Percentiles rank a stretch among this genome's conserved stretches.
phyloP scores from a whole-genome alignment of 768 basidiomycete species.

The Xanthoconium purpureum region DNA sequence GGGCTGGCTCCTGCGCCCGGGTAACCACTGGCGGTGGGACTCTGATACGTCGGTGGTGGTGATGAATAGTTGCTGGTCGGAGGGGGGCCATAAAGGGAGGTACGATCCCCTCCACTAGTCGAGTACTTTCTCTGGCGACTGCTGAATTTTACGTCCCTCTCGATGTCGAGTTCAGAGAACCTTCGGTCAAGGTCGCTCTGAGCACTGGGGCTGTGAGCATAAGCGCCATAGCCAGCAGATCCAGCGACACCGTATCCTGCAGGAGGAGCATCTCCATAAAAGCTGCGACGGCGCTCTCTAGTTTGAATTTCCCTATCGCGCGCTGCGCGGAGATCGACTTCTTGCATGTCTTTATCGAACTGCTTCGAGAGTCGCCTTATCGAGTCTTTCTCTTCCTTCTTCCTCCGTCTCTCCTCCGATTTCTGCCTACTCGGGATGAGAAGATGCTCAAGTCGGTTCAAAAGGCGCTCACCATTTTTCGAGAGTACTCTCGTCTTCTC shows the following conservation, averaged over 20 bases:
- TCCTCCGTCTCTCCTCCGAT: slow-evolving; percentile 50
- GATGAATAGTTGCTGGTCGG: slow-evolving; percentile 20
- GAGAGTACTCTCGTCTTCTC: slow-evolving; percentile 39
- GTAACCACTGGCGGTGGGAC: slow-evolving; percentile 27
- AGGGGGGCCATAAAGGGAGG: slow-evolving; percentile 18
- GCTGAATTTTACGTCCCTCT: slow-evolving; percentile 27
- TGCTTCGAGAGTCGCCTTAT: slow-evolving; percentile 37
- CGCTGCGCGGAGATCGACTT: slow-evolving; percentile 53
- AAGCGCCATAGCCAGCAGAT: slow-evolving; percentile 23
- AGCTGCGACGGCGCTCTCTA: slow-evolving; percentile 54
- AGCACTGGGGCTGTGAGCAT: slow-evolving; percentile 23
- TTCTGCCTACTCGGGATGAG: slow-evolving; percentile 40
- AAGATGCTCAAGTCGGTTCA: not conserved
- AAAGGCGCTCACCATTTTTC: slow-evolving; percentile 43
- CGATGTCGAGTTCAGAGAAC: slow-evolving; percentile 33
- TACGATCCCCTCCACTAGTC: slow-evolving; percentile 36
- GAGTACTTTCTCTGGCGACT: slow-evolving; percentile 47
- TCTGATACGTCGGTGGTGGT: slow-evolving; percentile 27
- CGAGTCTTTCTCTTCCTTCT: slow-evolving; percentile 47
- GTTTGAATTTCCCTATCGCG: slow-evolving; percentile 54
- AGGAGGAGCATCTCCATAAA: slow-evolving; percentile 38
- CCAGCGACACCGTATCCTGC: slow-evolving; percentile 27
- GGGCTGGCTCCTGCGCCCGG: slow-evolving; percentile 23
- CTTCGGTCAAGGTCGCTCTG: slow-evolving; percentile 39
- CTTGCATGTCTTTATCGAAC: slow-evolving; percentile 44